Percentiles rank a stretch among this genome's conserved stretches.
Conservation (phyloP, 2,329 filamentous ascomycete genomes). For the Fusarium nygamai region DNA sequence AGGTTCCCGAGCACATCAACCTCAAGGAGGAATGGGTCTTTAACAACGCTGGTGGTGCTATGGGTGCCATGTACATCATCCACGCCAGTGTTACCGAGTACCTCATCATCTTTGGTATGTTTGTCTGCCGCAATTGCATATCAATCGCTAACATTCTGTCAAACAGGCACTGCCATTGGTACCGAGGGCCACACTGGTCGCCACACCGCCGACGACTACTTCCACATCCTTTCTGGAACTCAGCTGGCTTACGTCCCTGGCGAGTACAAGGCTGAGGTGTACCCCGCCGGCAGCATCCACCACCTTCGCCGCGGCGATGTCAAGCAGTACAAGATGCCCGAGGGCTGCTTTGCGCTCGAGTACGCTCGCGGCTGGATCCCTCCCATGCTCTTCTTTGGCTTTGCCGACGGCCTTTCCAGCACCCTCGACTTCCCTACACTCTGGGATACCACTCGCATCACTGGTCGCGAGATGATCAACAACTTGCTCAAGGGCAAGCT, state of each 20-base stretch:
- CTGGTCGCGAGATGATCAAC: constrained; percentile 77
- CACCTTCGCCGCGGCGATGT: constrained; percentile 75
- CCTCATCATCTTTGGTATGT: constrained; percentile 80
- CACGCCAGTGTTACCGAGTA: constrained; percentile 93
- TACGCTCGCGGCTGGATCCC: constrained; percentile 91
- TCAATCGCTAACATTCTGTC: constrained; percentile 9
- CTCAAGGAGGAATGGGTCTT: constrained; percentile 85
- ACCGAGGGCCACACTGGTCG: constrained; percentile 90
- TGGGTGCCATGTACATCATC: constrained; percentile 92
- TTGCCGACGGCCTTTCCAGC: constrained; percentile 80
- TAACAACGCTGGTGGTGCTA: constrained; percentile 90
- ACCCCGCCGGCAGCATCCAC: constrained; percentile 75
- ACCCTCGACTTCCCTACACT: constrained; percentile 88
- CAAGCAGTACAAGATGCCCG: constrained; percentile 87
- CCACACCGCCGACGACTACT: constrained; percentile 94
- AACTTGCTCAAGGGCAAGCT: constrained; percentile 80
- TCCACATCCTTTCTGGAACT: constrained; percentile 84
- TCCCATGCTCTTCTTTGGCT: constrained; percentile 91
- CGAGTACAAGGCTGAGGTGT: constrained; percentile 73
- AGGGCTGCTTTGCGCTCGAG: constrained; percentile 81
- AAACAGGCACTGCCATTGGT: constrained; percentile 73
- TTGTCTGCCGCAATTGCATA: not conserved
- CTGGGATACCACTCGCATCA: constrained; percentile 80
- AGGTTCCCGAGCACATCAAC: constrained; percentile 68
- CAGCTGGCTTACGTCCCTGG: constrained; percentile 80